Evolutionary conservation across 169 alveolate genomes (phyloP).

Genomic region (Plasmodium gonderi): DNA sequence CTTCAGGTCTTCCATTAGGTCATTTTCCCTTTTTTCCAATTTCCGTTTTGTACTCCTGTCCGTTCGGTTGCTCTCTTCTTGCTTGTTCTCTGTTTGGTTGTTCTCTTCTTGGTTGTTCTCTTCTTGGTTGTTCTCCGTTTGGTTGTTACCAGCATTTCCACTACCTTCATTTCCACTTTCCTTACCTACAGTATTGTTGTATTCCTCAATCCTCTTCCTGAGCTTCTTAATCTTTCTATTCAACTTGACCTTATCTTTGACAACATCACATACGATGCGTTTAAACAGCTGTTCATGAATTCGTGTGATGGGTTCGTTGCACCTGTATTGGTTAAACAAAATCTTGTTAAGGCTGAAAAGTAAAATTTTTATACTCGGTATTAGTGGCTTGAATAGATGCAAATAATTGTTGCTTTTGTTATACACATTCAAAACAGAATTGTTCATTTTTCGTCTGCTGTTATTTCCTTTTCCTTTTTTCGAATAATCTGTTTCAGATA

Average conservation of each 20-base stretch:
- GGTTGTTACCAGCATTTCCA: background rate
- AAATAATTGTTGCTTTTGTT: conserved; percentile 43
- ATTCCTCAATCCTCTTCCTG: background rate
- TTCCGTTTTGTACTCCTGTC: background rate
- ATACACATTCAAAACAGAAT: conserved; percentile 14
- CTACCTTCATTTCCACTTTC: background rate
- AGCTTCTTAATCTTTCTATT: conserved; percentile 44
- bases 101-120: background rate
- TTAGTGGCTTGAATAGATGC: conserved; percentile 48
- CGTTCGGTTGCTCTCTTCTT: background rate
- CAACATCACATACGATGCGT: conserved; percentile 45
- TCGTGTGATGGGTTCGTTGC: conserved; percentile 54
- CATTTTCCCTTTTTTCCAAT: conserved; percentile 2
- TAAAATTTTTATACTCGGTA: conserved; percentile 50
- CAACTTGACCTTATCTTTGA: conserved; percentile 34
- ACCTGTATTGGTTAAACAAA: conserved; percentile 51
- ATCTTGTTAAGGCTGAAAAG: conserved; percentile 52
- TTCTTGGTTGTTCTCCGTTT: background rate
- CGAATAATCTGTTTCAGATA: background rate
- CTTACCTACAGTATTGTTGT: background rate
- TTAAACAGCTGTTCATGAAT: conserved; percentile 59
- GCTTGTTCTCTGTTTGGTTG: background rate
- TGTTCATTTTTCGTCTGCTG: background rate
- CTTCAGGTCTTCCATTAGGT: conserved; percentile 23
- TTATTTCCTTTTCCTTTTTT: background rate